Conservation (phyloP, 2,329 filamentous ascomycete species). For the Beauveria scarabaeidicola region DNA sequence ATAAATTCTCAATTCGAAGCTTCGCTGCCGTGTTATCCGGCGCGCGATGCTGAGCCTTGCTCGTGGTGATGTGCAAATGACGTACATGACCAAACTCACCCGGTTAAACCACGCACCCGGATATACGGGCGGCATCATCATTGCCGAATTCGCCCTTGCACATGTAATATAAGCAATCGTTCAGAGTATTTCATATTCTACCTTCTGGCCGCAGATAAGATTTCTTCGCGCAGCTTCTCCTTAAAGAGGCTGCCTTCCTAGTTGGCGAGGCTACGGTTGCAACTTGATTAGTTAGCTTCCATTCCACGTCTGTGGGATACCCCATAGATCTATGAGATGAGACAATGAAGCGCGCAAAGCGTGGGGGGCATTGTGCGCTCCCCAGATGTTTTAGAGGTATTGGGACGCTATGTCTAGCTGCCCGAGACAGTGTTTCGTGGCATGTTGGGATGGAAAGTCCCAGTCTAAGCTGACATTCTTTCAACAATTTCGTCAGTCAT, state of each 20-base stretch:
- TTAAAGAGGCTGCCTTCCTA: no score
- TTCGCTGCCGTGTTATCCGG: constrained; percentile 1
- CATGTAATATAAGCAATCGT: no score
- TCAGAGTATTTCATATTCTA: no score
- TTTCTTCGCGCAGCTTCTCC: not conserved
- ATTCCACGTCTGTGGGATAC: not conserved
- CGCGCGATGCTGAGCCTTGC: not conserved
- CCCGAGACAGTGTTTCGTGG: not conserved
- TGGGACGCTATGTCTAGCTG: not conserved
- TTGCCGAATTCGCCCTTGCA: not conserved
- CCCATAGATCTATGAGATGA: not conserved
- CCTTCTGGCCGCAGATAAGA: no score
- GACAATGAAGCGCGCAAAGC: not conserved
- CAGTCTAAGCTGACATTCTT: no score
- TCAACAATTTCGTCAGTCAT: no score
- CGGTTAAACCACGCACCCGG: not conserved
- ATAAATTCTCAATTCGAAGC: not conserved
- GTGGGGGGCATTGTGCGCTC: not conserved
- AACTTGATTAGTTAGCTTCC: no score
- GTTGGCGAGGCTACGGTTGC: no score
- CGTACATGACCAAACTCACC: not conserved
- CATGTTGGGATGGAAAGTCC: not conserved
- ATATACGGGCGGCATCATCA: not conserved
- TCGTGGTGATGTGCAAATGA: not conserved
- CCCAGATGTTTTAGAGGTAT: not conserved